Conservation (phyloP, 1,284 basidiomycete species). For the Boletellus deceptivus region DNA sequence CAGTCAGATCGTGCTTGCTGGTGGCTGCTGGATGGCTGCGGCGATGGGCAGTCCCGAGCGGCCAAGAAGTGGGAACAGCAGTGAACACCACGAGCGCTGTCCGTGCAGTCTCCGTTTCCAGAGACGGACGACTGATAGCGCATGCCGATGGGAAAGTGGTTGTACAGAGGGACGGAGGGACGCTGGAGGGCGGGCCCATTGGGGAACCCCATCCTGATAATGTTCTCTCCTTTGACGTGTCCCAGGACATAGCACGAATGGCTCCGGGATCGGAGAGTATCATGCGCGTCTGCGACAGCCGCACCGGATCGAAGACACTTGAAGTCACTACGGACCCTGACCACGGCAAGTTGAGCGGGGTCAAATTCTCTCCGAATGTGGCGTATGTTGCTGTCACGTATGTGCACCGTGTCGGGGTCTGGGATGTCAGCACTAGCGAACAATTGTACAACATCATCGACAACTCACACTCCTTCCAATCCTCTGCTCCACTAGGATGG, state of each 20-base stretch:
- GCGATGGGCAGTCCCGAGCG: background rate
- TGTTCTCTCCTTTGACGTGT: background rate
- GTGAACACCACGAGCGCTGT: background rate
- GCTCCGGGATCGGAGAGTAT: background rate
- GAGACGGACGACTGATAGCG: background rate
- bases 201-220: no score
- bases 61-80: background rate
- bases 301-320: background rate
- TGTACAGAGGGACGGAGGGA: background rate
- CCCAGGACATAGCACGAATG: background rate
- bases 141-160: background rate
- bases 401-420: background rate
- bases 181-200: no score
- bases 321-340: background rate
- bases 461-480: background rate
- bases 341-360: no score
- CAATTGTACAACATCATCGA: background rate
- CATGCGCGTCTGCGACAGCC: background rate
- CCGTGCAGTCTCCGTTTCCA: background rate
- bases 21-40: background rate
- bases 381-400: background rate
- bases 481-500: background rate
- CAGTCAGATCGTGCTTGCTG: background rate
- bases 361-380: background rate
- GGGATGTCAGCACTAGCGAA: background rate